These are phyloP conservation scores for Pseudomicrostroma phylloplanum DNA, from an alignment of 1,284 basidiomycete species.

Conservation along the genomic window DNA sequence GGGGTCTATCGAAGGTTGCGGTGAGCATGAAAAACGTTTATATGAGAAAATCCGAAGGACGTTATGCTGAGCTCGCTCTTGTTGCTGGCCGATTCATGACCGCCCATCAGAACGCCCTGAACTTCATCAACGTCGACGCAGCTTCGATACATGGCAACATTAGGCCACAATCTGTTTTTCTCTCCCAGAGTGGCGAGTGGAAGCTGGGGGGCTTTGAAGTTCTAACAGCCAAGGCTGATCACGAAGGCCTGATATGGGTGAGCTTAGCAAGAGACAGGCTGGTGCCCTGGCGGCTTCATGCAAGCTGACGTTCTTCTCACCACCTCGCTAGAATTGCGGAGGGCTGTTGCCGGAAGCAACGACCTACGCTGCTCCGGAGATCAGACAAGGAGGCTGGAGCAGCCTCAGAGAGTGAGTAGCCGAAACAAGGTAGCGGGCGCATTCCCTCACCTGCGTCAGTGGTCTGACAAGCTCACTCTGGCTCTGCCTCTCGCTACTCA, in stretches of 20 bases:
- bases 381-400: constrained; percentile 73
- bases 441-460: background rate
- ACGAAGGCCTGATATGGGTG: constrained; percentile 71
- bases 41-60: background rate
- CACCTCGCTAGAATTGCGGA: constrained; percentile 9
- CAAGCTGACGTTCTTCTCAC: background rate
- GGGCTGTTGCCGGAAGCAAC: constrained; percentile 42
- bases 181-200: constrained; percentile 82
- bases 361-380: constrained; percentile 66
- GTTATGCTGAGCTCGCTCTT: no score
- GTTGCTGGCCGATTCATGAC: no score
- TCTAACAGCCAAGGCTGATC: constrained; percentile 71
- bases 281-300: background rate
- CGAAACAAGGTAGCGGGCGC: constrained; percentile 61
- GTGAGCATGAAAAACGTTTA: constrained; percentile 55
- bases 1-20: constrained; percentile 85
- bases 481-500: background rate
- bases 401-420: constrained; percentile 53
- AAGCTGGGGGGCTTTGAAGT: constrained; percentile 89
- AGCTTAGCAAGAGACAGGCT: constrained; percentile 53
- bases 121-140: constrained; percentile 73
- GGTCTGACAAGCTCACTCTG: no score
- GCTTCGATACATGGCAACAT: constrained; percentile 74
- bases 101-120: constrained; percentile 66
- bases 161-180: constrained; percentile 71